Evolutionary conservation across 225 moss, liverwort and hornwort species (phyloP).

Genomic region (Thuidium tamariscinum): DNA sequence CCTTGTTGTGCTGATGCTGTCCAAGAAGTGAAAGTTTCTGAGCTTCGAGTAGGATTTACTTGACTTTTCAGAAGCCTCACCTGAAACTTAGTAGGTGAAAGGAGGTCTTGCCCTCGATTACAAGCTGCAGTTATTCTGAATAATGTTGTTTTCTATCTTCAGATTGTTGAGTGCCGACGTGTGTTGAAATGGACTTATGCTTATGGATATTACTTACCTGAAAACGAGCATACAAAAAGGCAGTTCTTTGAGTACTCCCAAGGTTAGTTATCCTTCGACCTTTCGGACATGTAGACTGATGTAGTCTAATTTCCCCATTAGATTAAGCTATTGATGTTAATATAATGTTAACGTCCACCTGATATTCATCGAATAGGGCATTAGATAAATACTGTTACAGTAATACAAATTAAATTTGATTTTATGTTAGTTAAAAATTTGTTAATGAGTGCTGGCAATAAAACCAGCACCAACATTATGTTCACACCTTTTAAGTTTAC

Average conservation of each 20-base stretch:
- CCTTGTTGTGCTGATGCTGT: not conserved
- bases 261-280: conserved; percentile 31
- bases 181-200: conserved; percentile 99
- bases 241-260: conserved; percentile 94
- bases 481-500: not conserved
- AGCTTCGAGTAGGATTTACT: not conserved
- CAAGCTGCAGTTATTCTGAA: not conserved
- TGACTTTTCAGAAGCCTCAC: not conserved
- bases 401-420: not conserved
- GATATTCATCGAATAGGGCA: not conserved
- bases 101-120: not conserved
- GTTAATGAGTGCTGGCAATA: not conserved
- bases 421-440: not conserved
- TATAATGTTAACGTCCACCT: not conserved
- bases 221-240: conserved; percentile 71
- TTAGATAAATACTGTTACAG: not conserved
- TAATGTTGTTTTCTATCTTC: not conserved
- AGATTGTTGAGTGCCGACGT: conserved; percentile 98
- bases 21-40: not conserved
- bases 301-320: not conserved
- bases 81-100: not conserved
- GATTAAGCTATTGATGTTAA: not conserved
- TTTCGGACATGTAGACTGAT: not conserved
- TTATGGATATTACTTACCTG: conserved; percentile 91
- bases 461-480: not conserved